Conservation (phyloP, 1,284 basidiomycete genomes). For the Apiotrichum siamense region DNA sequence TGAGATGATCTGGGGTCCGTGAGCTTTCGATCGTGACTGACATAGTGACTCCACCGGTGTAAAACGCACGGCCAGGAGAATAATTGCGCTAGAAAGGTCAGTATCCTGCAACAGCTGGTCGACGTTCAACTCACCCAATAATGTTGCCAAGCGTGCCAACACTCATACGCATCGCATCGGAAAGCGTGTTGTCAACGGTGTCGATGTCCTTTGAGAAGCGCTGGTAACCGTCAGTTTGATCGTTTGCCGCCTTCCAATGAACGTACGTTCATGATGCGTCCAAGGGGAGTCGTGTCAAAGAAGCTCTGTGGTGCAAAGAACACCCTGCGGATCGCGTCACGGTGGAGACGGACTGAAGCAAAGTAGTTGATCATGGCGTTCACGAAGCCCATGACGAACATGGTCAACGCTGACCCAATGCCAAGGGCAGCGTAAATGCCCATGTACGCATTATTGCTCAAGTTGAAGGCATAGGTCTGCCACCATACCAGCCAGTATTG, state of each 20-base stretch:
- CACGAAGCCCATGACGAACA: slow-evolving; percentile 52
- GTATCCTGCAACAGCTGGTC: slow-evolving; percentile 24
- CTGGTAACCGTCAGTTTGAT: slow-evolving; percentile 10
- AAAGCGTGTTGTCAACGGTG: slow-evolving; percentile 63
- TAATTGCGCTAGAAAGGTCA: too few relatives aligned
- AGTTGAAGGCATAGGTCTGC: slow-evolving; percentile 53
- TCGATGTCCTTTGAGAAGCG: slow-evolving; percentile 58
- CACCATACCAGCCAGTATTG: slow-evolving; percentile 64
- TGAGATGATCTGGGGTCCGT: slow-evolving; percentile 67
- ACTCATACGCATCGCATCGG: slow-evolving; percentile 71
- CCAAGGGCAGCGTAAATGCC: slow-evolving; percentile 55
- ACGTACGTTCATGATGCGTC: slow-evolving; percentile 49
- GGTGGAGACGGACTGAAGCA: slow-evolving; percentile 56
- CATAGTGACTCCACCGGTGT: too few relatives aligned
- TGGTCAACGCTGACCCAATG: slow-evolving; percentile 50
- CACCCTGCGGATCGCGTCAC: slow-evolving; percentile 57
- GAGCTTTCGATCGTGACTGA: too few relatives aligned
- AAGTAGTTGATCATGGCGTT: slow-evolving; percentile 56
- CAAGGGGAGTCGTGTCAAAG: slow-evolving; percentile 85
- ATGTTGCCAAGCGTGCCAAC: slow-evolving; percentile 32
- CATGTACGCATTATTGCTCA: slow-evolving; percentile 50
- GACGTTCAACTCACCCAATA: not conserved
- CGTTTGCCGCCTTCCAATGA: too few relatives aligned
- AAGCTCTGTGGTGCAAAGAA: slow-evolving; percentile 74
- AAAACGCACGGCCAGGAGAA: too few relatives aligned